These are phyloP conservation scores for Arthrobotrys entomopaga DNA, from an alignment of 2,329 filamentous ascomycete species.

Conservation along the genomic window DNA sequence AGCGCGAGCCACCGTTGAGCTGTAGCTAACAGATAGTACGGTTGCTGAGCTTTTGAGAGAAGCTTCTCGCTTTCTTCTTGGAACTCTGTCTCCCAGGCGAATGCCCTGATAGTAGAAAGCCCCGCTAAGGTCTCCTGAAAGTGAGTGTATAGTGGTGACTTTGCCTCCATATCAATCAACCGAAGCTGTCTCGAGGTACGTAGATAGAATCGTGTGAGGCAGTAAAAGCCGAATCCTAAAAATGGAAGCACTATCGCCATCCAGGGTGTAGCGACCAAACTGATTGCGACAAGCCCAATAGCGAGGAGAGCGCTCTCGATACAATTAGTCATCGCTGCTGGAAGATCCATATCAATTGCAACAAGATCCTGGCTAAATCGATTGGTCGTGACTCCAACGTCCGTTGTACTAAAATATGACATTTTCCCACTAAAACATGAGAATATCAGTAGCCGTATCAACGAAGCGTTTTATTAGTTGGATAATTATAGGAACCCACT, in stretches of 20 bases:
- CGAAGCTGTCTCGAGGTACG: slow-evolving; percentile 64
- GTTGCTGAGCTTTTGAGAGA: slow-evolving; percentile 60
- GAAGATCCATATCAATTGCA: slow-evolving; percentile 62
- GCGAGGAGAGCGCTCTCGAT: slow-evolving; percentile 11
- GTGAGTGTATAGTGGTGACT: slow-evolving; percentile 62
- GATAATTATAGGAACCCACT: not conserved
- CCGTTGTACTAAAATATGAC: slow-evolving; percentile 60
- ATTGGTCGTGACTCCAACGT: slow-evolving; percentile 61
- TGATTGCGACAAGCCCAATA: slow-evolving; percentile 9
- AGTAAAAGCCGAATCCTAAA: slow-evolving; percentile 57
- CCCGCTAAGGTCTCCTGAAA: slow-evolving; percentile 59
- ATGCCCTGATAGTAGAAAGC: slow-evolving; percentile 54
- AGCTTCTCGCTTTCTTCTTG: slow-evolving; percentile 53
- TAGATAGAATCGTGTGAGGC: slow-evolving; percentile 62
- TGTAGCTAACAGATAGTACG: slow-evolving; percentile 60
- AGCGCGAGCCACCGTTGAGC: slow-evolving; percentile 62
- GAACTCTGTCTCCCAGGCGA: slow-evolving; percentile 22
- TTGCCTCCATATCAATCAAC: slow-evolving; percentile 63
- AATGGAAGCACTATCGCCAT: slow-evolving; percentile 59
- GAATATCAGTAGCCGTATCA: not conserved
- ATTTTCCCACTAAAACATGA: slow-evolving; percentile 25
- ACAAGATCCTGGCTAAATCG: slow-evolving; percentile 61
- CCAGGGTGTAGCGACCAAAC: slow-evolving; percentile 30
- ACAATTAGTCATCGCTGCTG: slow-evolving; percentile 54
- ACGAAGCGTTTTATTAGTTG: not conserved